Base-by-base conservation (phyloP, 2,329 filamentous ascomycete genomes). In the Cercospora sesami region DNA sequence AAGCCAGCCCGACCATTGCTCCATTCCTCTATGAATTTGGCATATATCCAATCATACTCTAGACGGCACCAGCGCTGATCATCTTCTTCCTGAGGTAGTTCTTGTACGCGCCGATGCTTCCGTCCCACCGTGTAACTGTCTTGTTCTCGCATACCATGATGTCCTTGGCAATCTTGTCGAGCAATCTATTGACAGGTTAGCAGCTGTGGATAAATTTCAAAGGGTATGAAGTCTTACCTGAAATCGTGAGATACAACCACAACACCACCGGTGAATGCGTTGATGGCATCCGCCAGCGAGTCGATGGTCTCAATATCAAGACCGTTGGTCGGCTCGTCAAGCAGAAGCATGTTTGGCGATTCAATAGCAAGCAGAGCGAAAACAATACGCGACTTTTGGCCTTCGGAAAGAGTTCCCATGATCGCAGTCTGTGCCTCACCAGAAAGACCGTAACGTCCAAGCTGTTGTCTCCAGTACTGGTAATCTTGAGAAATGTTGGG, bases 91-190 rank as follows among this genome's bases (percentile, higher is more conserved):
- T 90, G 78, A 99, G 87, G 83, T 97, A 89, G 84, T 96, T 92
- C 92, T 99, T 99, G 92, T 99, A 99, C 69, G 93, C 90, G 75
- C 90, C 90, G 78, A 99, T 99, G 72, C 83, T 84, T 76, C 94
- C 94, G 71, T 94, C 90, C 95, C 95, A 99, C 77, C 88, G 83
- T 76, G 87, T 89, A 75, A 98, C 93, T 14, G 93, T 94, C 87
- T 94, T 93, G 89, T 99, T 93, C 85, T 99, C 95, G 83, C 96
- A 99, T 66, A 99, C 95, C 84, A 99, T 89, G 82, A 99, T 99
- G 82, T 99, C 93, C 87, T 99, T 99, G 76, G 95, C 95, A 81
- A 99, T 98, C 87, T 97, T 97, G 88, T 99, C 95, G 73, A 99
- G 89, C 78, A 99, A 86, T 86, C 94, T 96, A 75, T 6, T 60